A percentile compares a stretch with the other conserved stretches of the same genome.
These are phyloP conservation scores for Tricholoma flavovirens DNA, from an alignment of 768 basidiomycete genomes.

Conservation along the genomic window DNA sequence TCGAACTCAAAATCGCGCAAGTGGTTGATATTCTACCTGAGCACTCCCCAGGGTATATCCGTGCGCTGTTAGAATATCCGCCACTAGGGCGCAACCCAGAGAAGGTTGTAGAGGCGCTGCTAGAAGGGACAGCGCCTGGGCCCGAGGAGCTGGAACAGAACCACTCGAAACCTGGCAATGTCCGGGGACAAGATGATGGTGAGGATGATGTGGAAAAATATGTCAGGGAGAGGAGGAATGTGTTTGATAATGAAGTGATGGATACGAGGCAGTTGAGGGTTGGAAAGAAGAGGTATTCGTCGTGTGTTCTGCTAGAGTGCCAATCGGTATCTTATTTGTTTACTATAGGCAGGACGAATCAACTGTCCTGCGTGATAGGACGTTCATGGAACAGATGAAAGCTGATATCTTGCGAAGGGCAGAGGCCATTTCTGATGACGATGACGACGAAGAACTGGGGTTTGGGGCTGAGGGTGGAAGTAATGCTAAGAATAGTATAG, in stretches of 20 bases:
- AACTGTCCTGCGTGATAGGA: conserved; percentile 47
- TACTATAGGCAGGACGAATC: conserved; percentile 37
- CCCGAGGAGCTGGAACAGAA: conserved; percentile 20
- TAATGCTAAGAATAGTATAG: conserved; percentile 24
- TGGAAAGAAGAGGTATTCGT: conserved; percentile 50
- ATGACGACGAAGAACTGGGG: conserved; percentile 45
- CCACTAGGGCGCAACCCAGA: conserved; percentile 54
- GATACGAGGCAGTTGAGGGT: conserved; percentile 53
- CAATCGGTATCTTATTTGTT: background rate
- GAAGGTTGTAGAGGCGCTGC: conserved; percentile 60
- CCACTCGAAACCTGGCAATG: background rate
- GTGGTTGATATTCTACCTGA: conserved; percentile 77
- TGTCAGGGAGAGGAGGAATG: conserved; percentile 53
- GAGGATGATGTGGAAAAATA: conserved; percentile 14
- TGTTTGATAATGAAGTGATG: conserved; percentile 70
- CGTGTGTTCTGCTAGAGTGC: background rate
- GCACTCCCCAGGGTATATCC: conserved; percentile 49
- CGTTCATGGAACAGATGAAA: conserved; percentile 71
- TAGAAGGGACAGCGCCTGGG: conserved; percentile 64
- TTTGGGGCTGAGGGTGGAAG: conserved; percentile 13
- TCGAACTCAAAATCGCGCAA: conserved; percentile 58
- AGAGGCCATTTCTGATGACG: conserved; percentile 57
- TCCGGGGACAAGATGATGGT: background rate
- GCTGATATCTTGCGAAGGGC: conserved; percentile 74
- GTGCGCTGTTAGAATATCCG: conserved; percentile 45